Percentiles rank a stretch among this genome's conserved stretches.
Conservation (phyloP, 257 asterid species). For the Capsicum chinense region DNA sequence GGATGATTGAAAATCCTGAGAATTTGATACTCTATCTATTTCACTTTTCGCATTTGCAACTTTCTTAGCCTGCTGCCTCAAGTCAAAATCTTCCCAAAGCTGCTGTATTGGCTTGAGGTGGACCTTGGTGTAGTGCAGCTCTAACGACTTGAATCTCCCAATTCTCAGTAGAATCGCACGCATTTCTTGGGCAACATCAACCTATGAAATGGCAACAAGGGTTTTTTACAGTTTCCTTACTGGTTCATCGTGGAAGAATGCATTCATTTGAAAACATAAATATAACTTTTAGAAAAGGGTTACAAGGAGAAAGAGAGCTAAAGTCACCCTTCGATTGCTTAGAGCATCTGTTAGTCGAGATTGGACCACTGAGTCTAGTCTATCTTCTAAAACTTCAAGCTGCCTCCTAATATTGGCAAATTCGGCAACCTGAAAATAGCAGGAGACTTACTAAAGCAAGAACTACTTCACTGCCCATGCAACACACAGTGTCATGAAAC, state of each 20-base stretch:
- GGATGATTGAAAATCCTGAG: constrained; percentile 51
- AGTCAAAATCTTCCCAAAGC: constrained; percentile 91
- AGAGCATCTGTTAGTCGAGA: constrained; percentile 93
- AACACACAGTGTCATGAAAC: not conserved
- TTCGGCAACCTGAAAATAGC: constrained; percentile 86
- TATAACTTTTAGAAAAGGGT: constrained; percentile 28
- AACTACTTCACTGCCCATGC: not conserved
- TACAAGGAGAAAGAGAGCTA: constrained; percentile 36
- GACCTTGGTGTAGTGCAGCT: constrained; percentile 75
- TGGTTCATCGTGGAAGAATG: constrained; percentile 26
- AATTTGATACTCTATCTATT: constrained; percentile 52
- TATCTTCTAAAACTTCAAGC: constrained; percentile 96
- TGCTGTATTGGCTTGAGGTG: constrained; percentile 80
- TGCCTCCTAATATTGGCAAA: constrained; percentile 98
- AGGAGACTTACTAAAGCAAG: constrained; percentile 1
- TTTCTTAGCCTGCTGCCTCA: constrained; percentile 72
- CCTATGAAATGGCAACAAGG: constrained; percentile 47
- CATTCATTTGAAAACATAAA: constrained; percentile 35
- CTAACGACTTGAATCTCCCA: constrained; percentile 91
- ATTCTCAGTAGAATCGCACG: constrained; percentile 80
- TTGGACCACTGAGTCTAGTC: constrained; percentile 97
- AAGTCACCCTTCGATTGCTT: constrained; percentile 74
- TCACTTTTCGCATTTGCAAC: constrained; percentile 71
- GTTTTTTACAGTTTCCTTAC: constrained; percentile 19
- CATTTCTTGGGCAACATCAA: constrained; percentile 91